Evolutionary conservation across 2,329 filamentous ascomycete species (phyloP).

Genomic region (Paecilomyces dactylethromorphus): DNA sequence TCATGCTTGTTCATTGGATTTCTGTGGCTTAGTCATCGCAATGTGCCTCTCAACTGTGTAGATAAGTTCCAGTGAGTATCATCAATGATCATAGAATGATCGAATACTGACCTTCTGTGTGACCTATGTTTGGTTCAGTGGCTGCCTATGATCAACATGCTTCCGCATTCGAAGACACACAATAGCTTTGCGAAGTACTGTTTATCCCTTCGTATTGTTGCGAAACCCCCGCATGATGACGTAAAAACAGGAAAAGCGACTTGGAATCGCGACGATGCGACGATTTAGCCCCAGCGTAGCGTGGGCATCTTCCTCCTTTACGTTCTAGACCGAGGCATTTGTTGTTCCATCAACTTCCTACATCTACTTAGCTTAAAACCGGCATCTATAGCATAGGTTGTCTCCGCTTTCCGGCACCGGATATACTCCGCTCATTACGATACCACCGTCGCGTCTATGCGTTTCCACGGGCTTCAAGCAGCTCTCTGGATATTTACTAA

Average conservation of each 20-base stretch:
- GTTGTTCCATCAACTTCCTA: not conserved
- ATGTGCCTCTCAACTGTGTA: not conserved
- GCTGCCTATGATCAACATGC: not conserved
- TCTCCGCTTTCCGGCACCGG: not conserved
- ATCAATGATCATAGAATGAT: not conserved
- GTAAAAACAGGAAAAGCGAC: conserved; percentile 14
- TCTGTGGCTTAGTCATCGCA: not conserved
- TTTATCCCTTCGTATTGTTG: not conserved
- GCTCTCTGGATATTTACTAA: conserved; percentile 13
- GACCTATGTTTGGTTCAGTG: not conserved
- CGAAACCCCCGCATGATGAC: conserved; percentile 22
- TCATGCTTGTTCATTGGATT: not conserved
- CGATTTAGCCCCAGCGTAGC: not conserved
- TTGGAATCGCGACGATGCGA: not conserved
- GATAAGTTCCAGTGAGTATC: not conserved
- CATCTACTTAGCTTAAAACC: not conserved
- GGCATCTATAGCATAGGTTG: not conserved
- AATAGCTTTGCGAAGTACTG: not conserved
- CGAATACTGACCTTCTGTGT: not conserved
- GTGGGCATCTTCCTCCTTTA: not conserved
- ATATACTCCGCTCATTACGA: not conserved
- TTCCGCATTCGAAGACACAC: not conserved
- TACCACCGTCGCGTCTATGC: conserved; percentile 16
- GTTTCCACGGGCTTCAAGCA: conserved; percentile 12
- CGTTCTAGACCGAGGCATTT: not conserved